These are phyloP conservation scores for Cryptococcus hybrid DNA, from an alignment of 1,284 basidiomycete genomes.

Conservation along the genomic window DNA sequence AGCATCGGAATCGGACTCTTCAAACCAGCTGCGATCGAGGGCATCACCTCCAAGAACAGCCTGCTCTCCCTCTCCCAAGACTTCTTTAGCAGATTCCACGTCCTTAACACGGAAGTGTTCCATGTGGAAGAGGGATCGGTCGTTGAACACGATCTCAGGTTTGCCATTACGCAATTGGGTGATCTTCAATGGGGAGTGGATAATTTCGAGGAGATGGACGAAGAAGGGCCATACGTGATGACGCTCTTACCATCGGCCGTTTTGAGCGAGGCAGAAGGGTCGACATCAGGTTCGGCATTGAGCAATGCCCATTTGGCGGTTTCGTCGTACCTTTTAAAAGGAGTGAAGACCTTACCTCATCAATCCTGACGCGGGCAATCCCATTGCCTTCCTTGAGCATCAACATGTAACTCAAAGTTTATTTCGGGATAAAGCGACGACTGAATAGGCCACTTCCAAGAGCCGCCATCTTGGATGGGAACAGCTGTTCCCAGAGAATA, in stretches of 20 bases:
- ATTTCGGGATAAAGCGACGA: conserved; percentile 79
- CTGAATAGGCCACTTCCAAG: conserved; percentile 63
- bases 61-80: conserved; percentile 42
- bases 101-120: conserved; percentile 87
- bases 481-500: conserved; percentile 70
- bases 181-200: conserved; percentile 71
- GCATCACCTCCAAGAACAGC: conserved; percentile 48
- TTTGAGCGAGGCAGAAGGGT: conserved; percentile 57
- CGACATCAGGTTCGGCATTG: conserved; percentile 58
- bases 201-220: conserved; percentile 57
- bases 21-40: conserved; percentile 71
- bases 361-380: conserved; percentile 77
- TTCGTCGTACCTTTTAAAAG: conserved; percentile 88
- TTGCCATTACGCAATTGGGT: conserved; percentile 68
- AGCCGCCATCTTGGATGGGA: conserved; percentile 8
- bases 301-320: conserved; percentile 81
- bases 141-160: conserved; percentile 86
- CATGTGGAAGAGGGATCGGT: conserved; percentile 88
- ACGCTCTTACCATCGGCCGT: conserved; percentile 50
- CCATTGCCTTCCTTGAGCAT: conserved; percentile 71
- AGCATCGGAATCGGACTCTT: conserved; percentile 73
- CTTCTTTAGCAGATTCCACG: conserved; percentile 49
- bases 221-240: conserved; percentile 34
- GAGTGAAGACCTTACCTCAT: conserved; percentile 66
- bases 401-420: conserved; percentile 73